Evolutionary conservation across 1,284 basidiomycete species (phyloP).

Genomic region (Phylloboletellus chloephorus): DNA sequence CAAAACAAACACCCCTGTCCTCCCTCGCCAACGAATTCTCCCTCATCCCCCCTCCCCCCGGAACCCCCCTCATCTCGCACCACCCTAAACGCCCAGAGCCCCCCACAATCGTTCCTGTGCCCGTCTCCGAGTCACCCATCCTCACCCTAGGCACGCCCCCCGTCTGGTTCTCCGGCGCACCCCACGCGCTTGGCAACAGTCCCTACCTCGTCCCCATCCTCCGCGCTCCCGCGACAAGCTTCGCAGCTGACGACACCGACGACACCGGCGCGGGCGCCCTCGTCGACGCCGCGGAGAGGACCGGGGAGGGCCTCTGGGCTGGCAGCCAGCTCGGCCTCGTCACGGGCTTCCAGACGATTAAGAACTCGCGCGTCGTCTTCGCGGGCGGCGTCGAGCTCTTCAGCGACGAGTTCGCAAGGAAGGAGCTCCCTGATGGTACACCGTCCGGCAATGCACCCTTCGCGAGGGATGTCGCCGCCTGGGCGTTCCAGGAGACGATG

Average conservation of each 20-base stretch:
- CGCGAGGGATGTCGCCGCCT: conserved; percentile 69
- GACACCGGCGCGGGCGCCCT: conserved; percentile 54
- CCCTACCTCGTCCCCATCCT: conserved; percentile 83
- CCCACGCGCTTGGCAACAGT: conserved; percentile 70
- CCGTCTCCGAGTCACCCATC: conserved; percentile 39
- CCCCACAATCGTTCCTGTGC: conserved; percentile 55
- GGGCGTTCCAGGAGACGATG: conserved; percentile 88
- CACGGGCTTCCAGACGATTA: conserved; percentile 83
- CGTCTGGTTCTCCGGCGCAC: conserved; percentile 75
- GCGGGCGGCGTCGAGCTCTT: conserved; percentile 80
- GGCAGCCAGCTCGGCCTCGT: conserved; percentile 74
- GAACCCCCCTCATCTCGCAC: conserved; percentile 68
- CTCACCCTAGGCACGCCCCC: conserved; percentile 45
- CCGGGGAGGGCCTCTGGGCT: conserved; percentile 72
- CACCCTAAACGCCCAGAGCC: conserved; percentile 63
- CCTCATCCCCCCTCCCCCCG: conserved; percentile 67
- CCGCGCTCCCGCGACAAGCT: conserved; percentile 69
- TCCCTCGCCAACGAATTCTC: conserved; percentile 75
- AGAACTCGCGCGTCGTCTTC: conserved; percentile 77
- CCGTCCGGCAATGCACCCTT: conserved; percentile 75
- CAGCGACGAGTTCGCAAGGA: conserved; percentile 62
- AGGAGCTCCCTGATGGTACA: conserved; percentile 51
- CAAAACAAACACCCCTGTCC: conserved; percentile 64
- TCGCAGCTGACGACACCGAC: conserved; percentile 58
- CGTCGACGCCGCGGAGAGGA: conserved; percentile 62